Evolutionary conservation across 1,284 basidiomycete species (phyloP).

Genomic region (Pisolithus thermaeus): DNA sequence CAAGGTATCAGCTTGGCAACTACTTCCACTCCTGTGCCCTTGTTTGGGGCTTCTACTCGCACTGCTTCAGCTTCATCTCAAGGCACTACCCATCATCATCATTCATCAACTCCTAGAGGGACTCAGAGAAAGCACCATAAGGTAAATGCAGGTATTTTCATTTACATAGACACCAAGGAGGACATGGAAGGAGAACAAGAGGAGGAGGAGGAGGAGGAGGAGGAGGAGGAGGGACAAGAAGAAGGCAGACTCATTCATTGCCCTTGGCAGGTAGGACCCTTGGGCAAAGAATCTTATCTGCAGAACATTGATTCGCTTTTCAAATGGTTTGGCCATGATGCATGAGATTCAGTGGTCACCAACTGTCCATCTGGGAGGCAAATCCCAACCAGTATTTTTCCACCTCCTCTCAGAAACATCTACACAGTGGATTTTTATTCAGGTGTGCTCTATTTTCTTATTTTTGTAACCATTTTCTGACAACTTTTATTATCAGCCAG

Average conservation of each 20-base stretch:
- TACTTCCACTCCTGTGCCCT: neutral
- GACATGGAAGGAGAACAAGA: neutral
- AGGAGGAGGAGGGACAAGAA: neutral
- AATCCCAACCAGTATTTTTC: neutral
- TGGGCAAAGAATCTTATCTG: neutral
- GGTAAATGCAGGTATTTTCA: neutral
- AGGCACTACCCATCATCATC: neutral
- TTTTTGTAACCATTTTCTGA: too few relatives aligned
- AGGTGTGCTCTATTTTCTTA: too few relatives aligned
- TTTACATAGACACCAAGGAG: neutral
- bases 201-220: neutral
- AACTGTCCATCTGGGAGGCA: neutral
- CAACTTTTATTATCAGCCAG: too few relatives aligned
- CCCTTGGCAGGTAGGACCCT: neutral
- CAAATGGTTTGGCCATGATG: neutral
- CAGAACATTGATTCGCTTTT: neutral
- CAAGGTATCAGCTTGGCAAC: neutral
- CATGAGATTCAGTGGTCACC: neutral
- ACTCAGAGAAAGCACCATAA: neutral
- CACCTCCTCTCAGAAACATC: neutral
- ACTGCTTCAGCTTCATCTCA: too few relatives aligned
- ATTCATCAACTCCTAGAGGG: neutral
- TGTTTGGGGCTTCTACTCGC: neutral
- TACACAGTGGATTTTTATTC: neutral
- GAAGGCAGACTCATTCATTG: neutral